Evolutionary conservation across 768 basidiomycete genomes (phyloP).

Genomic region (Coprinellus aureogranulatus): DNA sequence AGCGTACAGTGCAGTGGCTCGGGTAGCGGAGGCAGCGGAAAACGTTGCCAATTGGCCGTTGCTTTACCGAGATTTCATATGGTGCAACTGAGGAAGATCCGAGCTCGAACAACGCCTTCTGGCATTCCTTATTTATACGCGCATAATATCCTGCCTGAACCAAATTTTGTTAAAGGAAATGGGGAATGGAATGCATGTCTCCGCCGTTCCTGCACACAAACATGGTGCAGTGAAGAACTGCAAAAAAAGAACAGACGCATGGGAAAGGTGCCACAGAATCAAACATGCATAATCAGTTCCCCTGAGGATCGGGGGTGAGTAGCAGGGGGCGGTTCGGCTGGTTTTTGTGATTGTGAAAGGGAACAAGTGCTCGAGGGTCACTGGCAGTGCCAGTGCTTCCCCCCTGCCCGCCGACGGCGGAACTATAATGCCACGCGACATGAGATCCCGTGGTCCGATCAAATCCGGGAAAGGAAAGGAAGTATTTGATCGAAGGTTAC

Average conservation of each 20-base stretch:
- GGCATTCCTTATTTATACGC: neutral
- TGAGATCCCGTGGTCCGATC: neutral
- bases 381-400: no score
- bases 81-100: constrained; percentile 3
- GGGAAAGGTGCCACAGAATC: neutral
- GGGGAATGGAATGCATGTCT: neutral
- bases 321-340: no score
- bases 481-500: neutral
- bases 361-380: no score
- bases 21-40: neutral
- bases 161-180: neutral
- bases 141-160: neutral
- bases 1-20: neutral
- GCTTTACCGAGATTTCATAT: constrained; percentile 4
- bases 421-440: no score
- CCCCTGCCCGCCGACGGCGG: no score
- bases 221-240: neutral
- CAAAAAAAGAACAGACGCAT: neutral
- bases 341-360: no score
- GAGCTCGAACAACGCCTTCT: neutral
- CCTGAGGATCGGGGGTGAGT: no score
- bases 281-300: no score
- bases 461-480: neutral
- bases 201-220: neutral
- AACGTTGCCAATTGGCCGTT: constrained; percentile 3